phyloP scores from a whole-genome alignment of 2,329 filamentous ascomycete genomes.

The Penicillium sp. region DNA sequence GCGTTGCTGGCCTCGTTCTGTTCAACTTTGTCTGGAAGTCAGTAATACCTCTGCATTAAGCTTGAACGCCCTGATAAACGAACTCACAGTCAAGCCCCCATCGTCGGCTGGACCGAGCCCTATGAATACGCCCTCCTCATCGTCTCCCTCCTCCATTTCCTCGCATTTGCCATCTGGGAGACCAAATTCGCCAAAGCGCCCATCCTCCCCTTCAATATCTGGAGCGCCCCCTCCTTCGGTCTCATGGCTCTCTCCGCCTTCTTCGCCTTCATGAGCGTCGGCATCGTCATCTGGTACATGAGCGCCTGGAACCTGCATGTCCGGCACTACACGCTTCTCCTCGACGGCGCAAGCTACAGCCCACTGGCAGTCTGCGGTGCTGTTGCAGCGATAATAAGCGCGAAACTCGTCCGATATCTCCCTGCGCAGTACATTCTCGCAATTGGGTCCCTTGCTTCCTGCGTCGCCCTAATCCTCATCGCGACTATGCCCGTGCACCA shows the following conservation, averaged over 20 bases:
- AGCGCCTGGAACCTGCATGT: conserved; percentile 29
- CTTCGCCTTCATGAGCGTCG: conserved; percentile 35
- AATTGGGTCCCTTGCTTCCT: conserved; percentile 43
- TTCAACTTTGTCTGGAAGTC: conserved; percentile 61
- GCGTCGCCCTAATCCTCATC: conserved; percentile 40
- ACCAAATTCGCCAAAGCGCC: conserved; percentile 8
- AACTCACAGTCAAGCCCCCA: conserved; percentile 43
- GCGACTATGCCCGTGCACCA: conserved; percentile 18
- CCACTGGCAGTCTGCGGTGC: too few relatives aligned
- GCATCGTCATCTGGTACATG: conserved; percentile 40
- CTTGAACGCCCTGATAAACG: too few relatives aligned
- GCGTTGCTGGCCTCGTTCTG: conserved; percentile 45
- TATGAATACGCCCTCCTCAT: conserved; percentile 53
- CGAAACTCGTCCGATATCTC: conserved; percentile 19
- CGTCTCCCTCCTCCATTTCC: conserved; percentile 49
- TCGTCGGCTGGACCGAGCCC: conserved; percentile 50
- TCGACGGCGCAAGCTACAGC: conserved; percentile 27
- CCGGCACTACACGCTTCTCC: conserved; percentile 23
- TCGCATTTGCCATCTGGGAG: conserved; percentile 13
- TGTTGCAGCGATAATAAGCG: conserved; percentile 36
- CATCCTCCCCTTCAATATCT: conserved; percentile 22
- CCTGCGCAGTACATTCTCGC: conserved; percentile 43
- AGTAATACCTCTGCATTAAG: too few relatives aligned
- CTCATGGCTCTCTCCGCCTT: conserved; percentile 18
- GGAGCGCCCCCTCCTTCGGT: conserved; percentile 38